These are phyloP conservation scores for Quercus tomentella DNA, from an alignment of 331 rosid genomes.

Conservation along the genomic window DNA sequence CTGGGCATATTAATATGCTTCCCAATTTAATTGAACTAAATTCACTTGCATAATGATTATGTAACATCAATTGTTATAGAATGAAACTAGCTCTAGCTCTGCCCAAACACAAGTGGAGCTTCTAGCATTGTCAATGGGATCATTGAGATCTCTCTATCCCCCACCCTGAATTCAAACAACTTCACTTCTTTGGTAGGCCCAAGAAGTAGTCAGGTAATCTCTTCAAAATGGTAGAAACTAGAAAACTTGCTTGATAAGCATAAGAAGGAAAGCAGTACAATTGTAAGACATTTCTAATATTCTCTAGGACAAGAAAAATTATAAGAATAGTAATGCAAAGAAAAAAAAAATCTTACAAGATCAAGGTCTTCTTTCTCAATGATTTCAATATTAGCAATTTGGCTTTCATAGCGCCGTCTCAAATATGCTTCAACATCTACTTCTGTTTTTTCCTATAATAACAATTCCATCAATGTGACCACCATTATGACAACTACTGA, in stretches of 20 bases:
- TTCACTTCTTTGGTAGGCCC: neutral
- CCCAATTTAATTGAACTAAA: neutral
- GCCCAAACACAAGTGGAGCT: neutral
- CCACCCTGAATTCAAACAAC: neutral
- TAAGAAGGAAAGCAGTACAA: neutral
- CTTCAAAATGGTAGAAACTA: neutral
- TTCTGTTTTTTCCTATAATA: conserved; percentile 67
- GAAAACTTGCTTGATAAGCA: neutral
- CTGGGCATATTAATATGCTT: neutral
- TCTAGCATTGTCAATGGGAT: neutral
- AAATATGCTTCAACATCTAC: conserved; percentile 82
- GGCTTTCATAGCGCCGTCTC: conserved; percentile 83
- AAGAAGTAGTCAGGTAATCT: neutral
- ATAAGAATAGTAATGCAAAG: conserved; percentile 11
- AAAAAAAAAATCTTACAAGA: conserved; percentile 60
- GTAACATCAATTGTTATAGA: no score
- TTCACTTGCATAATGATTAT: neutral
- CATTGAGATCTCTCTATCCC: neutral
- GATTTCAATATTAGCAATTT: conserved; percentile 76
- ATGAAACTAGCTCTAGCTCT: neutral
- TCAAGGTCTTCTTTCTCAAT: conserved; percentile 88
- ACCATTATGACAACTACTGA: neutral
- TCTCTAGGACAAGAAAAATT: conserved; percentile 2
- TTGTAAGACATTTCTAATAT: neutral
- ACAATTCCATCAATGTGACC: conserved; percentile 10